Evolutionary conservation across 495 filamentous ascomycete species (phyloP).

Genomic region (Hypomontagnella monticulosa): DNA sequence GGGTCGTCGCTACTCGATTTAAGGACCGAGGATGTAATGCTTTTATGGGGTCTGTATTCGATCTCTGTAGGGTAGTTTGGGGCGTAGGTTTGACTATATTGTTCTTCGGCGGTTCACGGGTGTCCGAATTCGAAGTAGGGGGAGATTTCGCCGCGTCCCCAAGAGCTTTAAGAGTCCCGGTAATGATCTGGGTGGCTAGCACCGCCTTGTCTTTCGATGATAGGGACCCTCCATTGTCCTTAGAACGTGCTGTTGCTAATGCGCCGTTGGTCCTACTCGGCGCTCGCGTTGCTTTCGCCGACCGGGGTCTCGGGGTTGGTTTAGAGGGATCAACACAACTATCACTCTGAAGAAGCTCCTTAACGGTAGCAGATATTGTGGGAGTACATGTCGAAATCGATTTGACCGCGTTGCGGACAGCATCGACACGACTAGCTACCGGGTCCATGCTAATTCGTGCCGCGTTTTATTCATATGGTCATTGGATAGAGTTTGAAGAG

Average conservation of each 20-base stretch:
- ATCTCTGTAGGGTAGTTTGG: constrained; percentile 54
- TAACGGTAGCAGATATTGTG: constrained; percentile 57
- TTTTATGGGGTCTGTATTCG: constrained; percentile 58
- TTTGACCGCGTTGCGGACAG: constrained; percentile 61
- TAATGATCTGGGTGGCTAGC: constrained; percentile 85
- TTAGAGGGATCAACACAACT: constrained; percentile 40
- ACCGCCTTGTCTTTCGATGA: constrained; percentile 69
- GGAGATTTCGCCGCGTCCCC: constrained; percentile 72
- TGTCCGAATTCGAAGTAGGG: constrained; percentile 32
- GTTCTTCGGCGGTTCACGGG: constrained; percentile 43
- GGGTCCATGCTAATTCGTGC: constrained; percentile 54
- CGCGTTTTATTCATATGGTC: constrained; percentile 42
- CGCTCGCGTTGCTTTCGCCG: constrained; percentile 46
- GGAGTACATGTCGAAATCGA: constrained; percentile 64
- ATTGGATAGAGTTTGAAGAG: constrained; percentile 23
- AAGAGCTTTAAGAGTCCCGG: constrained; percentile 76
- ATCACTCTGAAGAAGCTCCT: constrained; percentile 58
- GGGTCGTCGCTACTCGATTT: constrained; percentile 62
- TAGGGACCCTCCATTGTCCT: constrained; percentile 49
- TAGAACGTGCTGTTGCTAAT: constrained; percentile 33
- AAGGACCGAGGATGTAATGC: constrained; percentile 63
- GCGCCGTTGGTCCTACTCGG: constrained; percentile 36
- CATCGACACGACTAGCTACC: constrained; percentile 52
- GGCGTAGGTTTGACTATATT: constrained; percentile 48
- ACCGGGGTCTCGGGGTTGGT: constrained; percentile 48